A percentile compares a stretch with the other conserved stretches of the same genome.
phyloP scores from a whole-genome alignment of 805 yeast genomes.

The Candida glaebosa region DNA sequence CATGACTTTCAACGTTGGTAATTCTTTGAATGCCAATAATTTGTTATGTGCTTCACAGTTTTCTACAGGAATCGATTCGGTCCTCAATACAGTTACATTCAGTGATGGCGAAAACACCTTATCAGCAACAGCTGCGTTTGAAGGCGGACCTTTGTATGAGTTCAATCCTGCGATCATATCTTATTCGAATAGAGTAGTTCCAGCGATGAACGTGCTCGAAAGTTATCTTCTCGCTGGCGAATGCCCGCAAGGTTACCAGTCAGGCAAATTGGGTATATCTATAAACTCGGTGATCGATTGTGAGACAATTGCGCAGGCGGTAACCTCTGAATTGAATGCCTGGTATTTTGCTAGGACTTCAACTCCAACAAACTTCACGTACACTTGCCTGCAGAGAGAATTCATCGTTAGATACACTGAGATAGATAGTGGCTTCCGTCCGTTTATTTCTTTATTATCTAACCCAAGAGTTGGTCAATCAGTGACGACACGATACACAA shows the following conservation, averaged over 20 bases:
- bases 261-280: slow-evolving; percentile 14
- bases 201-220: slow-evolving; percentile 7
- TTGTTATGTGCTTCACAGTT: slow-evolving; percentile 15
- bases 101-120: slow-evolving; percentile 14
- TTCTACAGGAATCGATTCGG: slow-evolving; percentile 1
- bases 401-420: slow-evolving; percentile 5
- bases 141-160: slow-evolving; percentile 1
- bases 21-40: slow-evolving; percentile 14
- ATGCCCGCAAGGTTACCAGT: slow-evolving; percentile 13
- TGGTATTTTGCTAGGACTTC: slow-evolving; percentile 12
- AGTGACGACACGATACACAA: not conserved
- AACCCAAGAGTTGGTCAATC: not conserved
- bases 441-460: not conserved
- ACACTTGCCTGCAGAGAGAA: not conserved
- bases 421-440: not conserved
- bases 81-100: slow-evolving; percentile 13
- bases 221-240: slow-evolving; percentile 8
- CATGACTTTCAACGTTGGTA: slow-evolving; percentile 20
- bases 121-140: slow-evolving; percentile 11
- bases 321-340: slow-evolving; percentile 13
- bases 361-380: not conserved
- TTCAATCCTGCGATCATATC: not conserved
- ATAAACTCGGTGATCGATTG: slow-evolving; percentile 12
- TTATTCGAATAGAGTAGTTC: not conserved
- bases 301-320: slow-evolving; percentile 7